Conservation (phyloP, 495 filamentous ascomycete genomes). For the Penicillium canariense region DNA sequence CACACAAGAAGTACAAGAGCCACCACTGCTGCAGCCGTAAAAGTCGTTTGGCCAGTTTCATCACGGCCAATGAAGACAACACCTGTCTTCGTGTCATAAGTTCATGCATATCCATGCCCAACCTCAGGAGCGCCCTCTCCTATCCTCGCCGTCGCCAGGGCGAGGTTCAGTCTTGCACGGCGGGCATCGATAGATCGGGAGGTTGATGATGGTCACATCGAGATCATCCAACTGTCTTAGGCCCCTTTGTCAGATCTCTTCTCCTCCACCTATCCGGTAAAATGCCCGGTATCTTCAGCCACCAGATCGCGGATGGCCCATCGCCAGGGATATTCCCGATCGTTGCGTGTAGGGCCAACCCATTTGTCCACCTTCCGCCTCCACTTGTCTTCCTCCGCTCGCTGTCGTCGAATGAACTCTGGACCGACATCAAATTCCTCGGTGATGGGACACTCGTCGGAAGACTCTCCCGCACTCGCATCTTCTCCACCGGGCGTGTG, state of each 20-base stretch:
- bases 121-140: background rate
- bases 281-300: slow-evolving; percentile 21
- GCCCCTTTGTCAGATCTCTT: background rate
- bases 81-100: slow-evolving; percentile 27
- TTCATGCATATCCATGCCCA: slow-evolving; percentile 21
- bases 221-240: background rate
- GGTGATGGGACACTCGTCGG: slow-evolving; percentile 78
- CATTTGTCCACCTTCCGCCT: slow-evolving; percentile 77
- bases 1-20: no score
- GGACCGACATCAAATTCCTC: slow-evolving; percentile 98
- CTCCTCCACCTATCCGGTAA: background rate
- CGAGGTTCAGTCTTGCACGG: background rate
- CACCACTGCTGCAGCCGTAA: slow-evolving; percentile 7
- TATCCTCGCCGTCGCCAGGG: background rate
- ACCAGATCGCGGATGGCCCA: slow-evolving; percentile 56
- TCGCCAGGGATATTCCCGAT: slow-evolving; percentile 47
- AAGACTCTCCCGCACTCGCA: slow-evolving; percentile 47
- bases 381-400: slow-evolving; percentile 91
- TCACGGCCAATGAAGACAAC: slow-evolving; percentile 15
- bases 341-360: slow-evolving; percentile 50
- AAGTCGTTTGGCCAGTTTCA: slow-evolving; percentile 26
- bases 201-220: background rate
- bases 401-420: slow-evolving; percentile 82
- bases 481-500: slow-evolving; percentile 47
- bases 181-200: background rate